These are phyloP conservation scores for Marchantia polymorpha DNA, from an alignment of 225 moss, liverwort and hornwort genomes.

Conservation along the genomic window DNA sequence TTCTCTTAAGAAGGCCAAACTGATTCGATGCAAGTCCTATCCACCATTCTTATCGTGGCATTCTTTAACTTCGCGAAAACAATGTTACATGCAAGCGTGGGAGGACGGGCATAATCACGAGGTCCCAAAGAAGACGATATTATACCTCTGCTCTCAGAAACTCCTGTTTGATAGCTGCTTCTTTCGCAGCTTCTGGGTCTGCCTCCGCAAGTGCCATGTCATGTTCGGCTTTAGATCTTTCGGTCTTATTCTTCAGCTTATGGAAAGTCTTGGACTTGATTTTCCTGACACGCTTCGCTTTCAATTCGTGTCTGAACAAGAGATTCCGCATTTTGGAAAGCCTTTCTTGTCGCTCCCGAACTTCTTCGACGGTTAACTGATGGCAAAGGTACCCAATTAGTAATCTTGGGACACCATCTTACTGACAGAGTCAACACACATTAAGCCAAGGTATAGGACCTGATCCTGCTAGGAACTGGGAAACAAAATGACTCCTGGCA, in stretches of 20 bases:
- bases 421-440: too few species aligned
- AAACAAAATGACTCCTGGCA: too few species aligned
- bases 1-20: too few species aligned
- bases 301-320: constrained; percentile 79
- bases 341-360: constrained; percentile 76
- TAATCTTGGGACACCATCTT: too few species aligned
- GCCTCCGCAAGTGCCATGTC: constrained; percentile 50
- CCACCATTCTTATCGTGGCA: too few species aligned
- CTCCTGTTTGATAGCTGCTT: constrained; percentile 81
- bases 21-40: too few species aligned
- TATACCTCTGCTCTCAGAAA: constrained; percentile 72
- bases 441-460: too few species aligned
- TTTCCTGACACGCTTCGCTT: constrained; percentile 79
- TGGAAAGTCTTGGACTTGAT: constrained; percentile 94
- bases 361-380: constrained; percentile 94
- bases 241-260: constrained; percentile 58
- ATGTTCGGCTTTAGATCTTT: constrained; percentile 62
- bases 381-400: neutral
- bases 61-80: too few species aligned
- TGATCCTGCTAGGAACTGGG: too few species aligned
- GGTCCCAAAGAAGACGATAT: too few species aligned
- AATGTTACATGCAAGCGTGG: too few species aligned
- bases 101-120: too few species aligned
- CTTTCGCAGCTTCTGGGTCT: constrained; percentile 82
- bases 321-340: constrained; percentile 91